Conservation (phyloP, 2,329 filamentous ascomycete genomes). For the Ophiostoma populinum region DNA sequence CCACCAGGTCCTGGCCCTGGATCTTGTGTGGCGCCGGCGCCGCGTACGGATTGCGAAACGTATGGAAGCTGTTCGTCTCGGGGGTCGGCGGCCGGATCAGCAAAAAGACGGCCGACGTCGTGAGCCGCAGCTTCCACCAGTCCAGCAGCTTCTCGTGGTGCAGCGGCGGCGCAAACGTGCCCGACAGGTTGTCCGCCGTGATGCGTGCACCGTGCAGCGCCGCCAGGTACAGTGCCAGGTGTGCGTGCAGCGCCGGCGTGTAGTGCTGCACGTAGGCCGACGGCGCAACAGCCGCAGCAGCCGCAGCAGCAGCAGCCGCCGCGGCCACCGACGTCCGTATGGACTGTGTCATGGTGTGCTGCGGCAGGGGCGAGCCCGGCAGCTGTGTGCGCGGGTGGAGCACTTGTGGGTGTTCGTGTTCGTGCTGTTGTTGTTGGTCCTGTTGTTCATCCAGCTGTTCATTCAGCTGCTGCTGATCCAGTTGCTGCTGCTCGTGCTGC, state of each 20-base stretch:
- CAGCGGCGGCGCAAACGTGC: slow-evolving; percentile 42
- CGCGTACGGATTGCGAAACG: no score
- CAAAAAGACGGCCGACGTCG: slow-evolving; percentile 35
- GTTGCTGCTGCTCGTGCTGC: no score
- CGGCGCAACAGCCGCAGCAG: neutral
- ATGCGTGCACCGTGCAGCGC: slow-evolving; percentile 42
- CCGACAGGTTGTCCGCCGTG: slow-evolving; percentile 35
- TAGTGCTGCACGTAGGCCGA: slow-evolving; percentile 18
- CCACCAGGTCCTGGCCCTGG: slow-evolving; percentile 30
- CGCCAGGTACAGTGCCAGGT: slow-evolving; percentile 38
- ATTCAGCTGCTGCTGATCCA: no score
- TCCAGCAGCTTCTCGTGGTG: slow-evolving; percentile 34
- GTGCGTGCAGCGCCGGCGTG: slow-evolving; percentile 25
- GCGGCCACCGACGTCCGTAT: no score
- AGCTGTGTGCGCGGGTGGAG: no score
- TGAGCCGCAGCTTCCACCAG: slow-evolving; percentile 38
- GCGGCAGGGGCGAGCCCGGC: no score
- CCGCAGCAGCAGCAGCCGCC: no score
- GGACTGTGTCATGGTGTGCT: no score
- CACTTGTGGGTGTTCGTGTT: no score
- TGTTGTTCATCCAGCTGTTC: no score
- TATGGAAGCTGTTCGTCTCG: no score
- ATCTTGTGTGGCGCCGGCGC: slow-evolving; percentile 13
- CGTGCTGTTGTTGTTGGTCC: no score
- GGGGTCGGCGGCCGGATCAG: slow-evolving; percentile 24